phyloP scores from a whole-genome alignment of 257 asterid species.

The Nicotiana obtusifolia region DNA sequence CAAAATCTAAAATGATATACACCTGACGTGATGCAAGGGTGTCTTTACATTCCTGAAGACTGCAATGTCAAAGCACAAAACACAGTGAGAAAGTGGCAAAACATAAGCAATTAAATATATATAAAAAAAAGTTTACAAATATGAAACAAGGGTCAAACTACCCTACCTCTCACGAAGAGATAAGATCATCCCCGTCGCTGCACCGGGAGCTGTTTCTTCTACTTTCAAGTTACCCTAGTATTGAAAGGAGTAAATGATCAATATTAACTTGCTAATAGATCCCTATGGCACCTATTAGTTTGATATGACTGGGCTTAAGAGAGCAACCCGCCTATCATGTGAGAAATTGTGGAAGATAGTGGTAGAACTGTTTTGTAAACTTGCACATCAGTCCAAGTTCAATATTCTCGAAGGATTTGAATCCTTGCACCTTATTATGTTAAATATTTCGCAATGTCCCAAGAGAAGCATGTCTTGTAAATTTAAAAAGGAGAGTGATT shows the following conservation, averaged over 20 bases:
- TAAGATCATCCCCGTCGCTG: slow-evolving; percentile 83
- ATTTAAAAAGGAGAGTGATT: neutral
- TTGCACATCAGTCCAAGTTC: neutral
- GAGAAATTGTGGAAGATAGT: neutral
- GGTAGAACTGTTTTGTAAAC: neutral
- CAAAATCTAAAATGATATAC: neutral
- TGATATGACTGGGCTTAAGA: neutral
- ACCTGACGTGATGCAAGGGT: slow-evolving; percentile 81
- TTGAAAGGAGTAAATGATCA: neutral
- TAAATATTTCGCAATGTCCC: neutral
- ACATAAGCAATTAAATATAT: neutral
- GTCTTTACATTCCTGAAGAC: slow-evolving; percentile 79
- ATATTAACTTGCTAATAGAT: neutral
- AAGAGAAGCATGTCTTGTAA: neutral
- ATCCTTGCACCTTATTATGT: neutral
- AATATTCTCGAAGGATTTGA: neutral
- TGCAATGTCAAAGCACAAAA: slow-evolving; percentile 32
- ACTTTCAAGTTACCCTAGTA: slow-evolving; percentile 50
- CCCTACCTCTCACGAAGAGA: slow-evolving; percentile 86
- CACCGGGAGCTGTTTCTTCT: slow-evolving; percentile 91
- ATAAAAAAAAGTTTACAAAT: neutral
- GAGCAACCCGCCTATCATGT: neutral
- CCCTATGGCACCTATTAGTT: neutral
- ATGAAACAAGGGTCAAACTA: neutral
- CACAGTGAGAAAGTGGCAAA: neutral